phyloP scores from a whole-genome alignment of 352 stramenopile genomes.

The Globisporangium uncinulatum region DNA sequence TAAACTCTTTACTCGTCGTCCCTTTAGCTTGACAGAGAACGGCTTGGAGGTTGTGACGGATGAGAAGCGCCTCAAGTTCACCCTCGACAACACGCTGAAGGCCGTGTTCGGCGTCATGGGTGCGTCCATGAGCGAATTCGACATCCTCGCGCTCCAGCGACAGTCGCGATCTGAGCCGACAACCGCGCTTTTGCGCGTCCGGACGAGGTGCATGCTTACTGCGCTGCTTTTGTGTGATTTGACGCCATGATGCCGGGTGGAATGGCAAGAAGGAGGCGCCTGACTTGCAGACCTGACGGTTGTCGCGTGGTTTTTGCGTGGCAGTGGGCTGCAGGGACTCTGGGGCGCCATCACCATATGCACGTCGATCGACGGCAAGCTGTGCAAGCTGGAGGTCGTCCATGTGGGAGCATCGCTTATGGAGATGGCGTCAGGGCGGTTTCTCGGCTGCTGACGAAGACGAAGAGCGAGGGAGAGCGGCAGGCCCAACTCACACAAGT shows the following conservation, averaged over 20 bases:
- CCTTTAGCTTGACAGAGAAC: conserved; percentile 48
- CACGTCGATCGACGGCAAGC: conserved; percentile 46
- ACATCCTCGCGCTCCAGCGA: conserved; percentile 38
- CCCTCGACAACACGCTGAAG: conserved; percentile 64
- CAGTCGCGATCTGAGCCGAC: conserved; percentile 27
- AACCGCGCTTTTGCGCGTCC: conserved; percentile 56
- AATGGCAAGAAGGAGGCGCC: no score
- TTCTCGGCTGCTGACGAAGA: conserved; percentile 35
- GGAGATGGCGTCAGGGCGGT: conserved; percentile 46
- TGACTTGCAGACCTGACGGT: no score
- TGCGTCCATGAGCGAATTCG: conserved; percentile 55
- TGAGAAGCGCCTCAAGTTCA: conserved; percentile 65
- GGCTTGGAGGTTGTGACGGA: conserved; percentile 29
- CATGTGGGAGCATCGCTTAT: conserved; percentile 28
- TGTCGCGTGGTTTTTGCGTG: background rate
- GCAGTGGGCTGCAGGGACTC: conserved; percentile 50
- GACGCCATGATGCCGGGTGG: no score
- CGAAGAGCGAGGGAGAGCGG: no score
- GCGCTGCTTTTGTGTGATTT: no score
- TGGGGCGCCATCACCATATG: conserved; percentile 73
- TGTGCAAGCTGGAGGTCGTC: conserved; percentile 20
- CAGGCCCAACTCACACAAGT: no score
- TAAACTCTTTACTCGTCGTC: background rate
- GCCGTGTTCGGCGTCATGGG: conserved; percentile 62
- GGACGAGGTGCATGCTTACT: conserved; percentile 45